Evolutionary conservation across 768 basidiomycete genomes (phyloP), one percentile per base, ranked within the genome.

Genomic region (Thelephora aurantiotincta): DNA sequence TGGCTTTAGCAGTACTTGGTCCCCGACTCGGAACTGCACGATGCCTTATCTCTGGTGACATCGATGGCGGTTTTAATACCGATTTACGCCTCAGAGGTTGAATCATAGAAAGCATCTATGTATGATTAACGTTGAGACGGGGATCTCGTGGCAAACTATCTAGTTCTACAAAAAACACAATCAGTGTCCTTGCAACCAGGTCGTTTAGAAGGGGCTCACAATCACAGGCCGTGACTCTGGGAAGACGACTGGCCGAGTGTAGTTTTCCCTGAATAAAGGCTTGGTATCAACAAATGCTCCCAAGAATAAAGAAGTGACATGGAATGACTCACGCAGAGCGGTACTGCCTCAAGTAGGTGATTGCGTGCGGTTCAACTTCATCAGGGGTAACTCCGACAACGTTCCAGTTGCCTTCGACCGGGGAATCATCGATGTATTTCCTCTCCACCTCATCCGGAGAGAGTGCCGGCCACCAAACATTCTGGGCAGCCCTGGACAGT

Each of bases 381-480:
- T 85, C 78, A 23, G 93, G 93, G 23, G 66, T 65, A 49, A 97
- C 78, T 19, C 86, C 85, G 51, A 96, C 70, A 42, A 75, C 73
- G 55, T 78, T 78, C 91, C 91, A 97, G 60, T 82, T 82, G 19
- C 88, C 88, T 16, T 68, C 72, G 49, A 69, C 74, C 48, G 79
- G 73, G 34, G 69, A 68, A 63, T 98, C 93, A 65, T 91, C 74
- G 54, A 97, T 77, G 62, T 77, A 96, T 50, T 89, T 77, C 57
- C 96, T 72, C 57, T 77, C 74, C 18, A 99, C 82, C 63, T 96
- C 92, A 61, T 99, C 94, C 1, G 91, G 88, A 60, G 75, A 79
- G 44, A 96, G 70, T 34, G 84, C 73, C 11, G 93, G 92, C 92
- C 93, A 98, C 92, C 91, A 99, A 0, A 64, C 72, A 50, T 55